Evolutionary conservation across 768 basidiomycete species (phyloP).

Genomic region (Boletus huronensis): DNA sequence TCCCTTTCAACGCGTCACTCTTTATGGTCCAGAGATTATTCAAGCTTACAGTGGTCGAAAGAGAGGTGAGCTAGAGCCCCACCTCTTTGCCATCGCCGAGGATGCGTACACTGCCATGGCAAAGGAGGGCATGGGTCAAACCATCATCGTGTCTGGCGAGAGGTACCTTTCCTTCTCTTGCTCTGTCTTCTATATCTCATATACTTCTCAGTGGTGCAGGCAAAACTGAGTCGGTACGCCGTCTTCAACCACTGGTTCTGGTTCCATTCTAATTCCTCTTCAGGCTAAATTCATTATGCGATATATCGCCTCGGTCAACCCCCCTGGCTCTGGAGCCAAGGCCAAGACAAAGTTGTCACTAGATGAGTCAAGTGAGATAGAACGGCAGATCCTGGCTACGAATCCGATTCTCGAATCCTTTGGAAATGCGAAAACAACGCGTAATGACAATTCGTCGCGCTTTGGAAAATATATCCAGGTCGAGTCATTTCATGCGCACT

Average conservation of each 20-base stretch:
- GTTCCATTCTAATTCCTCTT: conserved; percentile 5
- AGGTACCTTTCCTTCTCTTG: conserved; percentile 50
- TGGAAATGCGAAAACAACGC: conserved; percentile 98
- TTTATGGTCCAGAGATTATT: conserved; percentile 96
- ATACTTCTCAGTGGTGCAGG: conserved; percentile 81
- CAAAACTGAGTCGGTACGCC: conserved; percentile 91
- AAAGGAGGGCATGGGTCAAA: conserved; percentile 90
- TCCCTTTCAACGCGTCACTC: conserved; percentile 94
- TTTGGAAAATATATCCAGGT: conserved; percentile 99
- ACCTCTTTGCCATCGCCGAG: conserved; percentile 98
- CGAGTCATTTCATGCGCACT: not conserved
- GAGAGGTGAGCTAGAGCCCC: conserved; percentile 94
- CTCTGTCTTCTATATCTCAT: conserved; percentile 8
- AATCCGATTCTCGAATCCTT: conserved; percentile 99
- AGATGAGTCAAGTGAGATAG: conserved; percentile 91
- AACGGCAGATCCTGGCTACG: conserved; percentile 96
- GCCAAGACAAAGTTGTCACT: conserved; percentile 67
- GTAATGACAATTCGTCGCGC: conserved; percentile 98
- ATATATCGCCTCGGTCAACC: conserved; percentile 97
- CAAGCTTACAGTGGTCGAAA: conserved; percentile 92
- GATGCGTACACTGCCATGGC: conserved; percentile 99
- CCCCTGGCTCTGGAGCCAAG: conserved; percentile 59
- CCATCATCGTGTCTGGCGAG: conserved; percentile 98
- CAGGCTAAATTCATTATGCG: conserved; percentile 99
- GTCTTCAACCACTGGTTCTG: not conserved